These are phyloP conservation scores for Yarrowia sp. DNA, from an alignment of 805 yeast species.

Conservation along the genomic window DNA sequence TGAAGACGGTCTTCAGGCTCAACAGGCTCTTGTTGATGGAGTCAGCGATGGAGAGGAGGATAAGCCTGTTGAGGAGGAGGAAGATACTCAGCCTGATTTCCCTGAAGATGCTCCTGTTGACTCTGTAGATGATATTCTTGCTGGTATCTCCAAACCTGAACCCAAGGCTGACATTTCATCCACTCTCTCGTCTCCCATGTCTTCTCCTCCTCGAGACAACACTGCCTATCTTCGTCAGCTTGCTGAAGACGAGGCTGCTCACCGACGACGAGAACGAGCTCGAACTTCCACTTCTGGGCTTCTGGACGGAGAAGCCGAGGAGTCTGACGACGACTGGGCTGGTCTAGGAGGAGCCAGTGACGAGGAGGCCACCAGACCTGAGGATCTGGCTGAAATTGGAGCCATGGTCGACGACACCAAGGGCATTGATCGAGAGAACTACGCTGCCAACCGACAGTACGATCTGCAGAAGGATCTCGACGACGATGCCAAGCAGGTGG, in stretches of 20 bases:
- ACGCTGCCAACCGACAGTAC: slow-evolving; percentile 41
- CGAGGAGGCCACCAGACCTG: slow-evolving; percentile 42
- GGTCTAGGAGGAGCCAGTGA: slow-evolving; percentile 47
- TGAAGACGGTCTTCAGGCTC: slow-evolving; percentile 13
- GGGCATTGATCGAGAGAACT: slow-evolving; percentile 37
- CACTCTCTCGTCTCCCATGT: not conserved
- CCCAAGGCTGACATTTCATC: too few species aligned
- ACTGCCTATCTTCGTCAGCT: slow-evolving; percentile 13
- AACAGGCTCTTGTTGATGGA: slow-evolving; percentile 8
- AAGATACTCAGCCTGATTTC: slow-evolving; percentile 11
- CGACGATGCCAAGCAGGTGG: slow-evolving; percentile 43
- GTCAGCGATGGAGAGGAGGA: not conserved
- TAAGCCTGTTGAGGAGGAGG: not conserved
- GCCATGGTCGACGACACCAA: slow-evolving; percentile 44
- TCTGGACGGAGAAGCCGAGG: slow-evolving; percentile 46
- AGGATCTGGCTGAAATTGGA: slow-evolving; percentile 42
- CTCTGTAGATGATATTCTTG: not conserved
- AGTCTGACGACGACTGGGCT: slow-evolving; percentile 48
- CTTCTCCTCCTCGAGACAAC: slow-evolving; percentile 7
- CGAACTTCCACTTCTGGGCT: slow-evolving; percentile 39
- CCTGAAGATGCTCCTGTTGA: not conserved
- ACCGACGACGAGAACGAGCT: not conserved
- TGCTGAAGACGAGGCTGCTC: slow-evolving; percentile 7
- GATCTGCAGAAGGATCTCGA: slow-evolving; percentile 43
- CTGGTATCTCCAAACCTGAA: not conserved